These are phyloP conservation scores for Rhodamnia rubescens DNA, from an alignment of 345 rosid species.

Conservation along the genomic window DNA sequence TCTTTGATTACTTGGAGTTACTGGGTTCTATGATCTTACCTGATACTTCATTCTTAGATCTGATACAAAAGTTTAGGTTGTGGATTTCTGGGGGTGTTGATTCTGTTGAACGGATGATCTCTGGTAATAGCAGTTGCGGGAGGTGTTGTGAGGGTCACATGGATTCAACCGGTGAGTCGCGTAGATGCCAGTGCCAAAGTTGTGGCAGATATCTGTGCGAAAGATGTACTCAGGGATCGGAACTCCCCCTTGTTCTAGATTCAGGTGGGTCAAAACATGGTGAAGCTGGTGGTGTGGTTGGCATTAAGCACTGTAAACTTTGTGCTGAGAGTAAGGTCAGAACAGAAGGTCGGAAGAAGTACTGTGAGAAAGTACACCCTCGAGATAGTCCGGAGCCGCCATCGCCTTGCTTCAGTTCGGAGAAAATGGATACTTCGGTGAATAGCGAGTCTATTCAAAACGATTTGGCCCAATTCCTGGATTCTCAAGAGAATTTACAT, in stretches of 20 bases:
- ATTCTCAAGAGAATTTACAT: slow-evolving; percentile 35
- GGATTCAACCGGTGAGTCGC: slow-evolving; percentile 12
- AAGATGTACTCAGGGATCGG: slow-evolving; percentile 22
- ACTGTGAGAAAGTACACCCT: slow-evolving; percentile 76
- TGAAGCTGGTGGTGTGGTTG: slow-evolving; percentile 1
- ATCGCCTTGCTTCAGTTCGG: slow-evolving; percentile 27
- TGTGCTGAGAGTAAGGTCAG: slow-evolving; percentile 33
- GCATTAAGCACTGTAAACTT: slow-evolving; percentile 44
- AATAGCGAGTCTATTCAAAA: slow-evolving; percentile 15
- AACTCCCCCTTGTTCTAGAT: slow-evolving; percentile 4
- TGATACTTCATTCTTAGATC: slow-evolving; percentile 62
- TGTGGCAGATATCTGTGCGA: slow-evolving; percentile 57
- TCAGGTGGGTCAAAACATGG: slow-evolving; percentile 1
- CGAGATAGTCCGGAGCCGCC: slow-evolving; percentile 61
- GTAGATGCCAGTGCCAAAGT: slow-evolving; percentile 42
- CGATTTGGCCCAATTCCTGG: slow-evolving; percentile 32
- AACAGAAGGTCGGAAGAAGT: slow-evolving; percentile 32
- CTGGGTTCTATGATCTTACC: slow-evolving; percentile 63
- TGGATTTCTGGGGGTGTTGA: slow-evolving; percentile 51
- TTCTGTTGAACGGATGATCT: slow-evolving; percentile 33
- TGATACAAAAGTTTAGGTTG: slow-evolving; percentile 56
- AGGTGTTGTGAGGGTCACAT: slow-evolving; percentile 44
- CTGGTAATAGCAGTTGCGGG: slow-evolving; percentile 13
- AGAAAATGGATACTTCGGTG: slow-evolving; percentile 2
- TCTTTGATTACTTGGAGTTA: slow-evolving; percentile 18